Percentiles rank a stretch among this genome's conserved stretches.
Conservation (phyloP, 2,329 filamentous ascomycete species). For the Cercospora sp. region DNA sequence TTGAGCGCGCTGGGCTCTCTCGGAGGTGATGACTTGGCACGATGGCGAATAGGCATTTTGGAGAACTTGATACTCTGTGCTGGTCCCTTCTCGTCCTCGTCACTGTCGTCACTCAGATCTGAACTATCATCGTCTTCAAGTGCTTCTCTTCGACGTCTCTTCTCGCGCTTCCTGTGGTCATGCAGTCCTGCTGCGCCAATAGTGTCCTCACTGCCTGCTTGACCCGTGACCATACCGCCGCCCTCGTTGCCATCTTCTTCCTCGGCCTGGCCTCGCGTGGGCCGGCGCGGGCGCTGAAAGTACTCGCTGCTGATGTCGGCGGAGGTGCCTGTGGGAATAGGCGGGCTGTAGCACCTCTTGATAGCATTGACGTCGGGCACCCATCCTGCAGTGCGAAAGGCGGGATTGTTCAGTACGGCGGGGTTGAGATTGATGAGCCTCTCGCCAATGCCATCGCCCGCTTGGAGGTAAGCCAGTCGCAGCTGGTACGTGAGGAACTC, state of each 20-base stretch:
- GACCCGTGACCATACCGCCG: constrained; percentile 70
- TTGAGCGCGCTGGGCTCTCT: constrained; percentile 23
- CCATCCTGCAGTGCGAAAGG: constrained; percentile 83
- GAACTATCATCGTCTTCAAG: constrained; percentile 85
- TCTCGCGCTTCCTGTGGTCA: constrained; percentile 54
- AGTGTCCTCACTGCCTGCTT: constrained; percentile 64
- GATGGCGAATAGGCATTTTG: constrained; percentile 86
- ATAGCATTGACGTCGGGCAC: constrained; percentile 70
- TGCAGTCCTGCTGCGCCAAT: constrained; percentile 60
- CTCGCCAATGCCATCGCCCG: constrained; percentile 82
- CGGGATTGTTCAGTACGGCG: constrained; percentile 72
- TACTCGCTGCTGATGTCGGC: constrained; percentile 58
- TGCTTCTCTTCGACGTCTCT: constrained; percentile 69
- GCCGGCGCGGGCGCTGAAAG: constrained; percentile 62
- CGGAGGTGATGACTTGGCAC: constrained; percentile 80
- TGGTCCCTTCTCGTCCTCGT: constrained; percentile 67
- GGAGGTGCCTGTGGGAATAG: constrained; percentile 73
- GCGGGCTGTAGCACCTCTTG: constrained; percentile 81
- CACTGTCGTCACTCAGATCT: constrained; percentile 80
- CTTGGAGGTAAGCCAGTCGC: constrained; percentile 75
- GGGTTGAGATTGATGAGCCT: constrained; percentile 80
- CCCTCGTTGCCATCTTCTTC: constrained; percentile 67
- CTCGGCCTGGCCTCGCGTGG: constrained; percentile 26
- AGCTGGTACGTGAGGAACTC: constrained; percentile 77
- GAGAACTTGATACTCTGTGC: constrained; percentile 92